phyloP scores from a whole-genome alignment of 495 filamentous ascomycete species.

The Chaetomium cochliodes region DNA sequence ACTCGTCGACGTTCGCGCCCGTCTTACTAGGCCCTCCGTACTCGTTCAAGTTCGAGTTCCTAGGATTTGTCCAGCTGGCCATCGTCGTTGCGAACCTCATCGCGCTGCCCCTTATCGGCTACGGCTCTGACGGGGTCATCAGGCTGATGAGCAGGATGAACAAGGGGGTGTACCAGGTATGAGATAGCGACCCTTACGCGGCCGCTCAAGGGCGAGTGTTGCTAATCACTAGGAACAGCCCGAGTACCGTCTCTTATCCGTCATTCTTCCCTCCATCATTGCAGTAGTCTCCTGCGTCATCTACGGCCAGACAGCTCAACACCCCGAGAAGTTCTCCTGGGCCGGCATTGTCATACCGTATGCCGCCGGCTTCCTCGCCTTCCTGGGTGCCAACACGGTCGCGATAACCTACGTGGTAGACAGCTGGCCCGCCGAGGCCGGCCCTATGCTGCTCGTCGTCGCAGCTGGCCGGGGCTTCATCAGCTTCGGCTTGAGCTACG shows the following conservation, averaged over 20 bases:
- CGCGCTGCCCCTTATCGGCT: conserved; percentile 1
- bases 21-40: conserved; percentile 8
- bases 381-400: conserved; percentile 12
- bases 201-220: neutral
- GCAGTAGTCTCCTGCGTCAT: conserved; percentile 7
- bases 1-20: conserved; percentile 5
- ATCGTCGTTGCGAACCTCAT: neutral
- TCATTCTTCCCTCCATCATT: conserved; percentile 2
- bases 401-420: conserved; percentile 7
- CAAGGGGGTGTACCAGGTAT: conserved; percentile 6
- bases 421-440: conserved; percentile 7
- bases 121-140: conserved; percentile 11
- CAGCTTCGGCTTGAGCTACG: conserved; percentile 8
- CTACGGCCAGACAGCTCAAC: conserved; percentile 4
- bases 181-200: neutral
- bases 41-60: conserved; percentile 1
- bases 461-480: conserved; percentile 8
- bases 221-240: conserved; percentile 1
- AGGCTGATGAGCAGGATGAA: conserved; percentile 12
- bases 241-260: conserved; percentile 3
- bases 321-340: conserved; percentile 4
- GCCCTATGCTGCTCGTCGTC: conserved; percentile 1
- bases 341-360: conserved; percentile 8
- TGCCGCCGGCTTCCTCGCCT: conserved; percentile 3
- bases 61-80: conserved; percentile 6